These are phyloP conservation scores for Combretum micranthum DNA, from an alignment of 345 rosid species.

Conservation along the genomic window DNA sequence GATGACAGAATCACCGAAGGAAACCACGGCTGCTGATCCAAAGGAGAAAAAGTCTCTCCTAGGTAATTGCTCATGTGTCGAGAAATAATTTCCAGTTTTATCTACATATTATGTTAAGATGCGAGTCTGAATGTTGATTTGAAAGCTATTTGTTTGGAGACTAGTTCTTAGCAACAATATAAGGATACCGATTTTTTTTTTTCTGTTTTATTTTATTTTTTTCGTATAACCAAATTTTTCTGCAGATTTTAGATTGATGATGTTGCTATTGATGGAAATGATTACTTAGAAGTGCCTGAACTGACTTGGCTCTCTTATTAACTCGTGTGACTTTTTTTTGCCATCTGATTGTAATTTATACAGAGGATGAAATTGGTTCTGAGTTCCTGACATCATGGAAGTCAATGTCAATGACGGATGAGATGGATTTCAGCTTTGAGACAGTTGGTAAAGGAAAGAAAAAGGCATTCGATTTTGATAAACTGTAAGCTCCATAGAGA, in stretches of 20 bases:
- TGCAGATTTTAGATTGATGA: too few relatives aligned
- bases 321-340: constrained; percentile 5
- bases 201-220: too few relatives aligned
- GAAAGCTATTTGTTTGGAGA: too few relatives aligned
- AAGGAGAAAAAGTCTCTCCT: constrained; percentile 33
- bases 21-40: constrained; percentile 18
- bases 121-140: too few relatives aligned
- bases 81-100: not conserved
- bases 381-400: constrained; percentile 64
- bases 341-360: constrained; percentile 14
- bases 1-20: constrained; percentile 40
- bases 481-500: constrained; percentile 51
- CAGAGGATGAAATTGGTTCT: constrained; percentile 73
- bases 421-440: constrained; percentile 64
- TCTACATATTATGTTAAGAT: not conserved
- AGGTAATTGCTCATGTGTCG: constrained; percentile 24
- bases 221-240: too few relatives aligned
- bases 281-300: too few relatives aligned
- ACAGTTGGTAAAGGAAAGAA: constrained; percentile 43
- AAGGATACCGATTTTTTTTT: not conserved
- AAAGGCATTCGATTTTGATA: constrained; percentile 57
- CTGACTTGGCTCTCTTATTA: not conserved
- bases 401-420: constrained; percentile 38
- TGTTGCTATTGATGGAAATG: too few relatives aligned
- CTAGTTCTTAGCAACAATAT: not conserved